phyloP scores from a whole-genome alignment of 306 rosid genomes.

The Calophaca sinica region DNA sequence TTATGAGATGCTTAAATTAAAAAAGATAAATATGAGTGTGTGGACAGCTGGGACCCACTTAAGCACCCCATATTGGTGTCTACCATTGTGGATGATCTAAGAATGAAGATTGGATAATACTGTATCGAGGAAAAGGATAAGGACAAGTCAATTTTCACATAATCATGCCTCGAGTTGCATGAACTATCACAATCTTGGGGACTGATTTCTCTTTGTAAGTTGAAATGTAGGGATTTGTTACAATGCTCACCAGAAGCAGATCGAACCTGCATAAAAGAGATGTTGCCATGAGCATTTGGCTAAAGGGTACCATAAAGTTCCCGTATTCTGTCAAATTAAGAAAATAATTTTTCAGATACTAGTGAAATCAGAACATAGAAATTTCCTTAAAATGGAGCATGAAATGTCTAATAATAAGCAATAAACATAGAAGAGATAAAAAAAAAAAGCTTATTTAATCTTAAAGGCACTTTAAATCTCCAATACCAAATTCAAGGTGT shows the following conservation, averaged over 20 bases:
- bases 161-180: slow-evolving; percentile 66
- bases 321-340: slow-evolving; percentile 6
- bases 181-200: slow-evolving; percentile 52
- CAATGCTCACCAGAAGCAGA: slow-evolving; percentile 53
- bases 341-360: slow-evolving; percentile 14
- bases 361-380: slow-evolving; percentile 34
- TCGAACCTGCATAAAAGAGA: slow-evolving; percentile 64
- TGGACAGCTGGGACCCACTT: too few relatives aligned
- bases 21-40: too few relatives aligned
- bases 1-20: too few relatives aligned
- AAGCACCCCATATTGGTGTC: too few relatives aligned
- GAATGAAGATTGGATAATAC: background rate
- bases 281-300: slow-evolving; percentile 30
- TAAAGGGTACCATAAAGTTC: slow-evolving; percentile 28
- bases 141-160: slow-evolving; percentile 31
- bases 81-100: too few relatives aligned
- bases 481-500: background rate
- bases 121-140: slow-evolving; percentile 10
- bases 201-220: slow-evolving; percentile 49
- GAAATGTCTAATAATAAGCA: background rate
- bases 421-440: too few relatives aligned
- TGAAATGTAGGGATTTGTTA: slow-evolving; percentile 44
- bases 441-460: too few relatives aligned
- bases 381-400: background rate
- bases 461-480: too few relatives aligned